Evolutionary conservation across 495 filamentous ascomycete genomes (phyloP).

Genomic region (Niebla homalea): DNA sequence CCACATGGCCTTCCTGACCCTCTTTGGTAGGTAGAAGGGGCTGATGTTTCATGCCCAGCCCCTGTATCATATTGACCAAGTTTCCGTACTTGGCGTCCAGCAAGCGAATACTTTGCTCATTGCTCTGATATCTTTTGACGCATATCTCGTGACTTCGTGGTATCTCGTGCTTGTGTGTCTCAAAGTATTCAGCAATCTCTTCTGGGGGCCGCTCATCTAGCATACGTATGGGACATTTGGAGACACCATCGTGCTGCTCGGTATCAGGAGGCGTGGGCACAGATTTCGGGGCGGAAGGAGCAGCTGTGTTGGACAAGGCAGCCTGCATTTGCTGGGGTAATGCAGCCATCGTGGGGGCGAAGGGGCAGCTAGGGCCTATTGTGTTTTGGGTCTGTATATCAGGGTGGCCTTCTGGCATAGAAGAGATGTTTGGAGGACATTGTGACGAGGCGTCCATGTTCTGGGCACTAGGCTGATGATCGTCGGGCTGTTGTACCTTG

Average conservation of each 20-base stretch:
- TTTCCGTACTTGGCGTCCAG: slow-evolving; percentile 86
- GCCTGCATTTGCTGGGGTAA: background rate
- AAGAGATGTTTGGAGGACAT: background rate
- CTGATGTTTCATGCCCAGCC: slow-evolving; percentile 69
- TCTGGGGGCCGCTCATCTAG: slow-evolving; percentile 81
- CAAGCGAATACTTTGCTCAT: slow-evolving; percentile 65
- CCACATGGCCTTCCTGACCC: slow-evolving; percentile 29
- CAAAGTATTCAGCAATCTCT: slow-evolving; percentile 79
- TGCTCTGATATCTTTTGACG: slow-evolving; percentile 72
- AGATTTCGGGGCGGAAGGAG: slow-evolving; percentile 24
- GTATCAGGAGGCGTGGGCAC: slow-evolving; percentile 13
- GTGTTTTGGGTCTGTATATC: background rate
- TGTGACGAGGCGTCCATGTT: background rate
- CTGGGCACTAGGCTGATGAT: background rate
- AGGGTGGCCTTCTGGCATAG: background rate
- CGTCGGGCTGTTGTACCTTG: background rate
- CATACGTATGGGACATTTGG: slow-evolving; percentile 78
- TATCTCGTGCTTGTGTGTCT: slow-evolving; percentile 84
- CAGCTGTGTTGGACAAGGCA: slow-evolving; percentile 14
- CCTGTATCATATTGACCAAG: slow-evolving; percentile 80
- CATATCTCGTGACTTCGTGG: slow-evolving; percentile 84
- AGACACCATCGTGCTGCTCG: slow-evolving; percentile 27
- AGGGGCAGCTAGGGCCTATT: slow-evolving; percentile 30
- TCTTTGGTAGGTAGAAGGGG: slow-evolving; percentile 57
- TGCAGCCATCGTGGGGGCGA: slow-evolving; percentile 23